Evolutionary conservation across 2,329 filamentous ascomycete species (phyloP).

Genomic region (Dendryphion nanum): DNA sequence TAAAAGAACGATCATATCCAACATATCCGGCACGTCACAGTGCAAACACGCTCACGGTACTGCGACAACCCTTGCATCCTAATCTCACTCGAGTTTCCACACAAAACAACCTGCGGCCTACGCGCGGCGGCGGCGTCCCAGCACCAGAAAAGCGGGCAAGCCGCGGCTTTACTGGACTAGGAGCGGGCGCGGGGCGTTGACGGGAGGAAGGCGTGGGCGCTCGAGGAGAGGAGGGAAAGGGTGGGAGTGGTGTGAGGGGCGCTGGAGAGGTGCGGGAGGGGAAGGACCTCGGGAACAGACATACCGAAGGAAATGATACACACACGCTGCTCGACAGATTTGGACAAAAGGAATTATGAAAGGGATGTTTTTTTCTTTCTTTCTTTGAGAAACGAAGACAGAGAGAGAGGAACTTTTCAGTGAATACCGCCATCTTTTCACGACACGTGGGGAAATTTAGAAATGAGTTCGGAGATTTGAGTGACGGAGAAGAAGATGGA

Average conservation of each 20-base stretch:
- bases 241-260: not conserved
- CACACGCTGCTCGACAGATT: slow-evolving; percentile 22
- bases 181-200: too few species aligned
- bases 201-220: slow-evolving; percentile 24
- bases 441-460: too few species aligned
- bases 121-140: too few species aligned
- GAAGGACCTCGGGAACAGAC: slow-evolving; percentile 43
- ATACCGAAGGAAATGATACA: slow-evolving; percentile 41
- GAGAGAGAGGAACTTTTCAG: too few species aligned
- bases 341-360: slow-evolving; percentile 17
- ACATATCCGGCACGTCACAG: slow-evolving; percentile 42
- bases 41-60: slow-evolving; percentile 12
- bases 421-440: too few species aligned
- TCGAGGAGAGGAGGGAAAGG: not conserved
- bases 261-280: slow-evolving; percentile 45
- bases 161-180: too few species aligned
- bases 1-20: slow-evolving; percentile 46
- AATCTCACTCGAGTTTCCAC: too few species aligned
- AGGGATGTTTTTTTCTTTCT: slow-evolving; percentile 7
- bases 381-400: too few species aligned
- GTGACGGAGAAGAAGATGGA: slow-evolving; percentile 1
- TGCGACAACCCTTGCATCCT: slow-evolving; percentile 26
- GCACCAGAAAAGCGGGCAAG: slow-evolving; percentile 41
- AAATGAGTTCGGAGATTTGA: too few species aligned
- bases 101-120: not conserved